phyloP scores from a whole-genome alignment of 2,329 filamentous ascomycete genomes.

The Botryotinia narcissicola region DNA sequence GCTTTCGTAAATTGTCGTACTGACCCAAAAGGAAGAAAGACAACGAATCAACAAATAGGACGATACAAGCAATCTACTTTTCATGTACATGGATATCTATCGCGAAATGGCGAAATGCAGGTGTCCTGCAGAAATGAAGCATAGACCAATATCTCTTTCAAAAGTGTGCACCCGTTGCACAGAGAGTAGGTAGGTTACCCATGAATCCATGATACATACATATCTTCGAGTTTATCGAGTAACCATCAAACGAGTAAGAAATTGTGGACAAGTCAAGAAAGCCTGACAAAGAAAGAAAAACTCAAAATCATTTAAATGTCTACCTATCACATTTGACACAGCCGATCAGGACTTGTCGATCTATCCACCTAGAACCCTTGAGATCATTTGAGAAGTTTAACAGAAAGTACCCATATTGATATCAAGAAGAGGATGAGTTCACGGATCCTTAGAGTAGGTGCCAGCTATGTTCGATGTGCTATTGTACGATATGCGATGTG shows the following conservation, averaged over 20 bases:
- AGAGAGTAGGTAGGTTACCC: constrained; percentile 12
- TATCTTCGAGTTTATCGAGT: constrained; percentile 13
- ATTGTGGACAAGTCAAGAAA: neutral
- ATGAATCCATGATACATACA: neutral
- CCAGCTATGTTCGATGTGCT: constrained; percentile 9
- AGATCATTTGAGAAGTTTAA: neutral
- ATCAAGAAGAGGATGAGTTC: neutral
- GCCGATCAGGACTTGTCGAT: constrained; percentile 3
- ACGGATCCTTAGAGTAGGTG: constrained; percentile 11
- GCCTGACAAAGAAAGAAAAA: neutral
- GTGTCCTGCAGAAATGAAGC: constrained; percentile 20
- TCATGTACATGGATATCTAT: constrained; percentile 20
- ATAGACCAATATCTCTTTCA: constrained; percentile 16
- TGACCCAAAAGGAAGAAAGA: neutral
- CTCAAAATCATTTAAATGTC: constrained; percentile 1
- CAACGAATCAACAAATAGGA: neutral
- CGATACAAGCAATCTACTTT: neutral
- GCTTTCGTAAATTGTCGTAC: neutral
- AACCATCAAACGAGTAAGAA: neutral
- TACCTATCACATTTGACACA: constrained; percentile 2
- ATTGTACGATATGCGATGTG: constrained; percentile 15
- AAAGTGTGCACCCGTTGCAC: constrained; percentile 2
- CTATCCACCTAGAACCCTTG: constrained; percentile 2
- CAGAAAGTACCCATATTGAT: neutral
- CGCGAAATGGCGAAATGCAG: constrained; percentile 15